A percentile compares a stretch with the other conserved stretches of the same genome.
These are phyloP conservation scores for Botryotinia narcissicola DNA, from an alignment of 2,329 filamentous ascomycete genomes.

Conservation along the genomic window DNA sequence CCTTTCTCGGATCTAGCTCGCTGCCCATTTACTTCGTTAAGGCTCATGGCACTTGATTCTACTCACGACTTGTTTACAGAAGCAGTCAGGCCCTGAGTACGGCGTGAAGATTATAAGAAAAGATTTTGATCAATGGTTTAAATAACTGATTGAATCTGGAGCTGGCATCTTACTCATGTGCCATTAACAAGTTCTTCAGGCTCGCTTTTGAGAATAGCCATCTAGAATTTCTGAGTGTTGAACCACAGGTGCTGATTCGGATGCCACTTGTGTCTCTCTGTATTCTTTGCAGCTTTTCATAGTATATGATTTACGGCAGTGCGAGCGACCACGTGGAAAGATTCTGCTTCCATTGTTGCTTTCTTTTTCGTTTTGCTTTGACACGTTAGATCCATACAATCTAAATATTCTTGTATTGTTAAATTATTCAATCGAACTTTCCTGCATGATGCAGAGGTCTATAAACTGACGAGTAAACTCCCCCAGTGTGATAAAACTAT, in stretches of 20 bases:
- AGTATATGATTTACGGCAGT: neutral
- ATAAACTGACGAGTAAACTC: neutral
- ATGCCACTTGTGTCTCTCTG: neutral
- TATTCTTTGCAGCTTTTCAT: neutral
- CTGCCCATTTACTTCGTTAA: neutral
- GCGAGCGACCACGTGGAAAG: neutral
- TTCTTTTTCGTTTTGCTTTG: neutral
- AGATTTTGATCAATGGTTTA: neutral
- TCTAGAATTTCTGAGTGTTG: neutral
- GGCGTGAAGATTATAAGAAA: neutral
- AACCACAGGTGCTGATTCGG: neutral
- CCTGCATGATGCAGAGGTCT: neutral
- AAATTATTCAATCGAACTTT: no score
- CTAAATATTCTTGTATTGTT: no score
- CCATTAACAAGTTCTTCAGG: neutral
- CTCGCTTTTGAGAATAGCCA: neutral
- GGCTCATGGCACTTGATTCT: neutral
- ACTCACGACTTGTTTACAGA: no score
- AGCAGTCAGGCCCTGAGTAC: neutral
- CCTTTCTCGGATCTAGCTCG: neutral
- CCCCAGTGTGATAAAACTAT: neutral
- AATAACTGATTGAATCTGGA: neutral
- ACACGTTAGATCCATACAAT: neutral
- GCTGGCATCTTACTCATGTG: neutral
- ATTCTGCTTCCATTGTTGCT: neutral